Evolutionary conservation across 1,284 basidiomycete genomes (phyloP).

Genomic region (Pseudozyma thailandica): DNA sequence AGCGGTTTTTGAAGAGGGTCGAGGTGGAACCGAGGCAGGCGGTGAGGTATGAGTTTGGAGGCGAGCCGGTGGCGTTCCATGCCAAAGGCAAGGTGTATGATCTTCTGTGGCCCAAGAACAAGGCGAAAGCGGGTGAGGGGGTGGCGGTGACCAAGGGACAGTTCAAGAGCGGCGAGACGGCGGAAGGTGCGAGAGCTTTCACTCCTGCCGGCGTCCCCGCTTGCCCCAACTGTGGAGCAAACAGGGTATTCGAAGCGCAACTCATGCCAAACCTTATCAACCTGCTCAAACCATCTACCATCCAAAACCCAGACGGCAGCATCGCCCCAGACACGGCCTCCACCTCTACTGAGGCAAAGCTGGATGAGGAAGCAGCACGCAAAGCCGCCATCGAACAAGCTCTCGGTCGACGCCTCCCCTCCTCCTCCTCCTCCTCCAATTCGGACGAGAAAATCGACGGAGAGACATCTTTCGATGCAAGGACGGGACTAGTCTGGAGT

Average conservation of each 20-base stretch:
- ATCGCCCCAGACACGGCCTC: constrained; percentile 1
- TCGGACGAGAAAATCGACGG: neutral
- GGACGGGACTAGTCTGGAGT: constrained; percentile 61
- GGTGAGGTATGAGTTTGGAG: constrained; percentile 65
- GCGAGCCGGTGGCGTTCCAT: constrained; percentile 59
- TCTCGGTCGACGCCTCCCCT: constrained; percentile 50
- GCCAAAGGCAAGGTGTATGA: constrained; percentile 52
- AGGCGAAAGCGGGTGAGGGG: constrained; percentile 9
- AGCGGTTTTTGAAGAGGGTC: constrained; percentile 62
- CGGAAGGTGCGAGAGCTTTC: constrained; percentile 2
- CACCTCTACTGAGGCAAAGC: neutral
- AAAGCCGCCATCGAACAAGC: constrained; percentile 56
- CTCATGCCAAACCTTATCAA: constrained; percentile 67
- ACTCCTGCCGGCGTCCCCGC: constrained; percentile 39
- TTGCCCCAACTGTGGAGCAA: constrained; percentile 54
- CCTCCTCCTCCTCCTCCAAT: neutral
- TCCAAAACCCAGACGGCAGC: constrained; percentile 32
- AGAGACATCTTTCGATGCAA: constrained; percentile 15
- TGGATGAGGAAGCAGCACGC: constrained; percentile 30
- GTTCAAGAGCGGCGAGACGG: constrained; percentile 8
- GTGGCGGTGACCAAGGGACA: constrained; percentile 30
- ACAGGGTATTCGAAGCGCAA: constrained; percentile 64
- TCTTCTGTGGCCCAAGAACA: constrained; percentile 52
- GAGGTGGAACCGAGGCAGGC: constrained; percentile 56
- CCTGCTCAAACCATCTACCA: constrained; percentile 43